A percentile compares a stretch with the other conserved stretches of the same genome.
Evolutionary conservation across 805 yeast species (phyloP).

Genomic region (Zygosaccharomyces kombuchaensis): DNA sequence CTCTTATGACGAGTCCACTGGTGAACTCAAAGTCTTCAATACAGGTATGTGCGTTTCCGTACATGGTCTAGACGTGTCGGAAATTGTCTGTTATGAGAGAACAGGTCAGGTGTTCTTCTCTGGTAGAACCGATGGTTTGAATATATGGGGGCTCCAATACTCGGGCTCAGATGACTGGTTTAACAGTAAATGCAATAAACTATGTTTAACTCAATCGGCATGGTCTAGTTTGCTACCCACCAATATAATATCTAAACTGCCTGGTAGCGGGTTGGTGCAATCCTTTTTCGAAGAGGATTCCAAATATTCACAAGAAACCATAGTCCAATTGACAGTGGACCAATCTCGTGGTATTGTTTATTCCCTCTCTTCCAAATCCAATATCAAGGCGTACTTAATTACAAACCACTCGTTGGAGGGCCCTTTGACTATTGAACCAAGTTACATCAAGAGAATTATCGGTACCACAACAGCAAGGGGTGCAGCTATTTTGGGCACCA

Average conservation of each 20-base stretch:
- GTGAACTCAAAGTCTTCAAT: constrained; percentile 65
- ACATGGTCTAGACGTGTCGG: constrained; percentile 69
- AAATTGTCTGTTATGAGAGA: constrained; percentile 51
- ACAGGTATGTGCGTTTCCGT: constrained; percentile 78
- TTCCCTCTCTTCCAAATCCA: constrained; percentile 74
- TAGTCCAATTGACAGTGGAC: constrained; percentile 68
- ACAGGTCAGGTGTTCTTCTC: constrained; percentile 81
- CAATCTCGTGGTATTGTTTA: constrained; percentile 73
- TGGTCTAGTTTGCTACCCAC: constrained; percentile 51
- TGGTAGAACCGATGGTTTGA: constrained; percentile 70
- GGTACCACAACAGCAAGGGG: constrained; percentile 44
- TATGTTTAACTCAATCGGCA: constrained; percentile 71
- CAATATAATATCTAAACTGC: constrained; percentile 31
- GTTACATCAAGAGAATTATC: constrained; percentile 38
- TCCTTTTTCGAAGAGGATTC: constrained; percentile 35
- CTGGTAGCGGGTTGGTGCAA: constrained; percentile 38
- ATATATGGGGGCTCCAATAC: constrained; percentile 85
- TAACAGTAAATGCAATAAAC: constrained; percentile 73
- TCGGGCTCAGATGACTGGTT: constrained; percentile 84
- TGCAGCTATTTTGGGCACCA: constrained; percentile 53
- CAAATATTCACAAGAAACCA: constrained; percentile 45
- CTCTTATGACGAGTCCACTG: constrained; percentile 42
- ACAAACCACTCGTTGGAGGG: constrained; percentile 40
- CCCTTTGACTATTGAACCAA: constrained; percentile 37
- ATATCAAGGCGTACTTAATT: constrained; percentile 70